These are phyloP conservation scores for Graphiopsis chlorocephala DNA, from an alignment of 2,329 filamentous ascomycete genomes.

Conservation along the genomic window DNA sequence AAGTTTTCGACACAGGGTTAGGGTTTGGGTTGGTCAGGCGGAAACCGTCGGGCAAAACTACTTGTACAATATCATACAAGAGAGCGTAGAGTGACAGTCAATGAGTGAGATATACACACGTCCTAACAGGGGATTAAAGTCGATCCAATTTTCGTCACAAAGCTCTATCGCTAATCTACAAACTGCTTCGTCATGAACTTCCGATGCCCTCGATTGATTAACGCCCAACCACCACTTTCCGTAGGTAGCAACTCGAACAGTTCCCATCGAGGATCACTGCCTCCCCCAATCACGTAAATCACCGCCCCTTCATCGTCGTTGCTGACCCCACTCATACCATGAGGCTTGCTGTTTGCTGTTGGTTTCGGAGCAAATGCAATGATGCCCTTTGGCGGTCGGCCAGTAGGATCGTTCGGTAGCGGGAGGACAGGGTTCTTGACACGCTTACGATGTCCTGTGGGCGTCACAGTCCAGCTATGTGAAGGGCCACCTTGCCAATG, in stretches of 20 bases:
- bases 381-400: constrained; percentile 72
- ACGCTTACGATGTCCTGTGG: constrained; percentile 34
- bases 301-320: constrained; percentile 27
- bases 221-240: constrained; percentile 23
- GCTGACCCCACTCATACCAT: constrained; percentile 10
- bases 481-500: constrained; percentile 37
- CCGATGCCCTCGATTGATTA: constrained; percentile 33
- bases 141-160: no score
- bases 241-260: constrained; percentile 31
- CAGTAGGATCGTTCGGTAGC: constrained; percentile 52
- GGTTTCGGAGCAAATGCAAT: constrained; percentile 65
- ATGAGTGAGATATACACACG: background rate
- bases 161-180: constrained; percentile 27
- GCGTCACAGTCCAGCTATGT: constrained; percentile 33
- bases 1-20: background rate
- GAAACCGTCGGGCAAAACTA: background rate
- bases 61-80: background rate
- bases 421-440: constrained; percentile 40
- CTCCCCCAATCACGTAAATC: constrained; percentile 35
- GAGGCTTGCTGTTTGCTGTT: constrained; percentile 13
- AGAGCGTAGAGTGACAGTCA: background rate
- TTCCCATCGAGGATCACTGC: constrained; percentile 36
- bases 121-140: no score
- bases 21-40: background rate
- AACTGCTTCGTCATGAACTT: constrained; percentile 36